Conservation (phyloP, 257 asterid genomes). For the Fraxinus quadrangulata region DNA sequence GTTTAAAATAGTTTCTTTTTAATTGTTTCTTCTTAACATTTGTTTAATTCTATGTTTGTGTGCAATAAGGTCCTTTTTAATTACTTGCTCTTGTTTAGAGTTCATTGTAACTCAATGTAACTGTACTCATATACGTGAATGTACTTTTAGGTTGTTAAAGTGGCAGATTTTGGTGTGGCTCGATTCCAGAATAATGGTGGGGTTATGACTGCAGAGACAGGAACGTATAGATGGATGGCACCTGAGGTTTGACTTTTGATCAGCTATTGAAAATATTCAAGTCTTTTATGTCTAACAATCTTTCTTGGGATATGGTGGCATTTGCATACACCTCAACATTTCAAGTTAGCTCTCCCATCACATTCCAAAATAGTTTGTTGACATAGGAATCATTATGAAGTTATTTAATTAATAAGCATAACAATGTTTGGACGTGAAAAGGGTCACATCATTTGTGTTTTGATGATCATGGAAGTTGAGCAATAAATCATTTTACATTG, state of each 20-base stretch:
- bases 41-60: background rate
- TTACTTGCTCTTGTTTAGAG: background rate
- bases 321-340: background rate
- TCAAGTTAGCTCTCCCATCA: background rate
- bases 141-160: constrained; percentile 72
- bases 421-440: background rate
- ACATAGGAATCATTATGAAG: background rate
- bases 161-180: constrained; percentile 98
- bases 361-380: background rate
- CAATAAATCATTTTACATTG: background rate
- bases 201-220: constrained; percentile 98
- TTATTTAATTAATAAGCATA: background rate
- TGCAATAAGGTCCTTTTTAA: background rate
- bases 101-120: background rate
- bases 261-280: constrained; percentile 5
- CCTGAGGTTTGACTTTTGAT: constrained; percentile 71
- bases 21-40: background rate
- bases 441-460: background rate
- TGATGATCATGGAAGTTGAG: background rate
- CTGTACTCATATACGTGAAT: background rate
- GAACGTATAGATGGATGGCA: constrained; percentile 99
- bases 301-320: background rate
- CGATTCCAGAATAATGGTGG: constrained; percentile 89
- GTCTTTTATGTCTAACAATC: constrained; percentile 1
- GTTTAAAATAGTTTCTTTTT: background rate